Evolutionary conservation across 495 filamentous ascomycete genomes (phyloP).

Genomic region (Rhizodiscina lignyota): DNA sequence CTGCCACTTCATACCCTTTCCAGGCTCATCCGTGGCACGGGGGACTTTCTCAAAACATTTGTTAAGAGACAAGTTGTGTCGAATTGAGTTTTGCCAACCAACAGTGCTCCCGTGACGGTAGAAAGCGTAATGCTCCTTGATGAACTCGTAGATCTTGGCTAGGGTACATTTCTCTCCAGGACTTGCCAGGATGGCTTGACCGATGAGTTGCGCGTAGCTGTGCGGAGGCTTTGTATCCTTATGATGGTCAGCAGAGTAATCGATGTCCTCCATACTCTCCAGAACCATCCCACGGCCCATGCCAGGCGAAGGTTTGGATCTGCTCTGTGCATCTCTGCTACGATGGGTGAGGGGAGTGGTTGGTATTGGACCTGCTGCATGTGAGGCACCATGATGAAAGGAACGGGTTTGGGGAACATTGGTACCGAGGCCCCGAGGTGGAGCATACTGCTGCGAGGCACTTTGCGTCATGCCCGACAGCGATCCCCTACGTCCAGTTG

Average conservation of each 20-base stretch:
- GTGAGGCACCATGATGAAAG: conserved; percentile 7
- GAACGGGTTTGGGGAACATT: conserved; percentile 5
- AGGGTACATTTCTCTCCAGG: conserved; percentile 75
- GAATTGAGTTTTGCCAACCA: conserved; percentile 97
- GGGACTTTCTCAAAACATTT: conserved; percentile 86
- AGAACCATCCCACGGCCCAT: conserved; percentile 55
- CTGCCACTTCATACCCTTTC: conserved; percentile 98
- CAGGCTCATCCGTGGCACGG: conserved; percentile 81
- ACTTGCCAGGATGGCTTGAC: conserved; percentile 77
- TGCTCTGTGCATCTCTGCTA: conserved; percentile 16
- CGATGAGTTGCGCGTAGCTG: conserved; percentile 95
- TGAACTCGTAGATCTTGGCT: conserved; percentile 80
- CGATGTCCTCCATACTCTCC: conserved; percentile 61
- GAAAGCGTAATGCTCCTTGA: conserved; percentile 75
- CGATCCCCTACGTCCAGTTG: neutral
- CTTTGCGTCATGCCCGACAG: neutral
- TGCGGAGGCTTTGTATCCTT: conserved; percentile 86
- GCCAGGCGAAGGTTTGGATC: conserved; percentile 34
- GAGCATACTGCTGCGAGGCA: neutral
- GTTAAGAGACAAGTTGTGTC: conserved; percentile 88
- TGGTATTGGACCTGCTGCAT: conserved; percentile 9
- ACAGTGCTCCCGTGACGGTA: conserved; percentile 66
- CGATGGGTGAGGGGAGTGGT: conserved; percentile 8
- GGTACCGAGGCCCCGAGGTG: no score
- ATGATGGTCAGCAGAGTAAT: conserved; percentile 66